phyloP scores from a whole-genome alignment of 2,329 filamentous ascomycete genomes.

The Venturiaceae sp. region DNA sequence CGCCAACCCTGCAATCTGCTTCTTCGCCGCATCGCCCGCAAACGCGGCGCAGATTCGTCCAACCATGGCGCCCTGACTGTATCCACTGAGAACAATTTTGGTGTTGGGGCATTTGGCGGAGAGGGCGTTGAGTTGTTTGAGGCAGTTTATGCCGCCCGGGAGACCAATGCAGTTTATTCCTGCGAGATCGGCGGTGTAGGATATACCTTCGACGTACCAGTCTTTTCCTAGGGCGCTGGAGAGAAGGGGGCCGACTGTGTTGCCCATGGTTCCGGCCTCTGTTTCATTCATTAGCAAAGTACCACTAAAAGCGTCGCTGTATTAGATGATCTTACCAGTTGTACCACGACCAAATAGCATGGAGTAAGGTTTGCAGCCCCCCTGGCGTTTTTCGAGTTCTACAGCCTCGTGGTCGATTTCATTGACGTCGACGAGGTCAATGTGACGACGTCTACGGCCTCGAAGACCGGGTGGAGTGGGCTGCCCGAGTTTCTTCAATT shows the following conservation, averaged over 20 bases:
- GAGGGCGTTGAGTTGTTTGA: background rate
- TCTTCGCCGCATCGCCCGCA: background rate
- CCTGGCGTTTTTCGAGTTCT: background rate
- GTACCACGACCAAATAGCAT: constrained; percentile 2
- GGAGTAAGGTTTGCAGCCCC: background rate
- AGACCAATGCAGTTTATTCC: constrained; percentile 5
- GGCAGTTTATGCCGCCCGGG: background rate
- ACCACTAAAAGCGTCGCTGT: background rate
- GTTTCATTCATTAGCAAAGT: background rate
- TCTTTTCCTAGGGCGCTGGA: background rate
- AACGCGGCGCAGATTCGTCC: background rate
- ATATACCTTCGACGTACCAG: background rate
- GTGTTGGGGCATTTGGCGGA: background rate
- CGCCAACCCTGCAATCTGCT: background rate
- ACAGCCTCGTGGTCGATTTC: background rate
- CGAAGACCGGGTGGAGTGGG: background rate
- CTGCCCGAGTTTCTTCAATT: background rate
- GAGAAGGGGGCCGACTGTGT: background rate
- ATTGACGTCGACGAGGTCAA: background rate
- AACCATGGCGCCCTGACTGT: constrained; percentile 7
- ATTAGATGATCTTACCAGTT: background rate
- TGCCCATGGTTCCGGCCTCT: background rate
- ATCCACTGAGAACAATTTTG: background rate
- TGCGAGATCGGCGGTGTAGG: background rate
- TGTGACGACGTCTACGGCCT: background rate